Evolutionary conservation across 768 basidiomycete genomes (phyloP), one percentile per base, ranked within the genome.

Genomic region (Lactarius quietus): DNA sequence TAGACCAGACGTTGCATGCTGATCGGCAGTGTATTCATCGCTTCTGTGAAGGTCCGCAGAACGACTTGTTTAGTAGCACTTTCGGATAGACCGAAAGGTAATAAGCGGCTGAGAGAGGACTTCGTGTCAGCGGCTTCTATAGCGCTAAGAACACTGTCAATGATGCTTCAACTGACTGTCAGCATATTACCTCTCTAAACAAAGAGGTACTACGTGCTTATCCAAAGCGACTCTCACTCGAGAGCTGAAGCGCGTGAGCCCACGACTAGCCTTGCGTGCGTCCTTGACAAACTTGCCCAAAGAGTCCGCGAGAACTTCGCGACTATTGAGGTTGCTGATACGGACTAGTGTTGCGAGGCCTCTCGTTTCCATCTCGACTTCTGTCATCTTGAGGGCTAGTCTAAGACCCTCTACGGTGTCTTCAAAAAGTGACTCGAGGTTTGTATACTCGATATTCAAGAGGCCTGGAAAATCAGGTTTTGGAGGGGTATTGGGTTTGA

Each of bases 161-260:
- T 81, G 69, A 92, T 85, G 54, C 89, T 92, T 29, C 7, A 23
- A 35, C 54, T 36, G n/a, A 57, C 39, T 35, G 10, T 66, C 26
- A 64, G 39, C 14, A 26, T 14, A 31, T 33, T 28, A 3, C 41
- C 35, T 17, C 17, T 26, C 28, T n/a, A 33, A 41, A 45, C n/a
- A 1, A n/a, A 29, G 18, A 48, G 43, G 8, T n/a, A n/a, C n/a
- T 1, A 75, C 86, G 72, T 62, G 90, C 90, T 77, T 84, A 66
- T 93, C 91, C 1, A 92, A 86, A 0, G 89, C 84, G 39, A 89
- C 88, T 39, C 83, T 81, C 20, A 92, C 82, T 70, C 81, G 88
- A 3, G 90, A 78, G 39, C 82, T 82, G 48, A 93, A 77, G 70
- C 76, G 85, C 70, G 86, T 84, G 62, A 93, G 72, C 35, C 84